Percentiles rank a stretch among this genome's conserved stretches.
phyloP scores from a whole-genome alignment of 164 flowering plant genomes.

The Chimonanthus salicifolius region DNA sequence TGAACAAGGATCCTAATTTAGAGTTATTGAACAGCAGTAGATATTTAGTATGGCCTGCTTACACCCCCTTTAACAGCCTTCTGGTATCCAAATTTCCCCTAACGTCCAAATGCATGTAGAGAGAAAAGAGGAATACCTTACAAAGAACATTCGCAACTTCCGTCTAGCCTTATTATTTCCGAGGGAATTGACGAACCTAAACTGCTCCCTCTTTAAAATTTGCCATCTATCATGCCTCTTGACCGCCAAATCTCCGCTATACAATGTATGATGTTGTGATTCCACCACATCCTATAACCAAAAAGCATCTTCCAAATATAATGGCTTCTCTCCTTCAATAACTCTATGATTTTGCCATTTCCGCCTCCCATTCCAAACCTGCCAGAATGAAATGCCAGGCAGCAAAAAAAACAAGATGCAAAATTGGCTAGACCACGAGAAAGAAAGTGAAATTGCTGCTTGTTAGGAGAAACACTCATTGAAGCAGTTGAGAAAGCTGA shows the following conservation, averaged over 20 bases:
- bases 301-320: neutral
- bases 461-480: slow-evolving; percentile 12
- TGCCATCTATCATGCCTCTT: neutral
- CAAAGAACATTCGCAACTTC: neutral
- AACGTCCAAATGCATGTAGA: too few species aligned
- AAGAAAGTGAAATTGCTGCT: neutral
- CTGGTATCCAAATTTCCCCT: too few species aligned
- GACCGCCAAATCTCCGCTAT: neutral
- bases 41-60: too few species aligned
- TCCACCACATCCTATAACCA: neutral
- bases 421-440: neutral
- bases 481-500: slow-evolving; percentile 12
- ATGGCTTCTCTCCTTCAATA: neutral
- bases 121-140: too few species aligned
- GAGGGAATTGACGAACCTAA: neutral
- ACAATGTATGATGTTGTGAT: neutral
- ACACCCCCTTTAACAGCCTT: too few species aligned
- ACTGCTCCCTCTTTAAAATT: neutral
- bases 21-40: too few species aligned
- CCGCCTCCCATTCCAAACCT: neutral
- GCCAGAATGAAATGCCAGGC: neutral
- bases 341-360: neutral
- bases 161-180: neutral
- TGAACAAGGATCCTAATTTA: too few species aligned
- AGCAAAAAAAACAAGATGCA: neutral